phyloP scores from a whole-genome alignment of 1,284 basidiomycete species.

The Fistulina hepatica region DNA sequence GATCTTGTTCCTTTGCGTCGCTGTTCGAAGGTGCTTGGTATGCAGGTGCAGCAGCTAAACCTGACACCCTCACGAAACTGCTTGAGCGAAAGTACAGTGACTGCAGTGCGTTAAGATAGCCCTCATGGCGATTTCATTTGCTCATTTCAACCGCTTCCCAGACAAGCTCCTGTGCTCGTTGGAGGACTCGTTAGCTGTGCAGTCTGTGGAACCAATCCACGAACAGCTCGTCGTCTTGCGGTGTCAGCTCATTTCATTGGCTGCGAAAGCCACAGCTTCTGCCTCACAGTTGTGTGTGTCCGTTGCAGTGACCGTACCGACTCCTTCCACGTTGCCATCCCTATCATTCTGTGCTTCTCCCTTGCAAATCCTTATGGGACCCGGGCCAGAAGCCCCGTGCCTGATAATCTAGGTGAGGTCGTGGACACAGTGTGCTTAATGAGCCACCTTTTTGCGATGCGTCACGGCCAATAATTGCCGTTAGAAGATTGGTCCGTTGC shows the following conservation, averaged over 20 bases:
- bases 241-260: conserved; percentile 81
- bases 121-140: conserved; percentile 9
- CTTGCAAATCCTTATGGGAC: too few species aligned
- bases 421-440: too few species aligned
- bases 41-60: conserved; percentile 43
- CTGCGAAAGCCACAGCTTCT: too few species aligned
- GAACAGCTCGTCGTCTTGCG: conserved; percentile 83
- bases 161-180: conserved; percentile 70
- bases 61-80: conserved; percentile 81
- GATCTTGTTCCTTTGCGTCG: conserved; percentile 80
- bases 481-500: too few species aligned
- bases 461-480: too few species aligned
- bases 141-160: conserved; percentile 23
- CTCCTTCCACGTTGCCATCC: too few species aligned
- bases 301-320: too few species aligned
- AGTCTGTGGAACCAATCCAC: conserved; percentile 85
- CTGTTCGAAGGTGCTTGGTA: conserved; percentile 67
- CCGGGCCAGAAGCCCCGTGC: too few species aligned
- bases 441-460: too few species aligned
- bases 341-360: too few species aligned
- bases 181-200: conserved; percentile 74
- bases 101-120: conserved; percentile 56
- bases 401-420: too few species aligned
- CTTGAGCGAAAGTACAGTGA: conserved; percentile 86
- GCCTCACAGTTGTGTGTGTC: too few species aligned